Evolutionary conservation across 1,284 basidiomycete species (phyloP), one percentile per base, ranked within the genome.

Genomic region (Earliella scabrosa): DNA sequence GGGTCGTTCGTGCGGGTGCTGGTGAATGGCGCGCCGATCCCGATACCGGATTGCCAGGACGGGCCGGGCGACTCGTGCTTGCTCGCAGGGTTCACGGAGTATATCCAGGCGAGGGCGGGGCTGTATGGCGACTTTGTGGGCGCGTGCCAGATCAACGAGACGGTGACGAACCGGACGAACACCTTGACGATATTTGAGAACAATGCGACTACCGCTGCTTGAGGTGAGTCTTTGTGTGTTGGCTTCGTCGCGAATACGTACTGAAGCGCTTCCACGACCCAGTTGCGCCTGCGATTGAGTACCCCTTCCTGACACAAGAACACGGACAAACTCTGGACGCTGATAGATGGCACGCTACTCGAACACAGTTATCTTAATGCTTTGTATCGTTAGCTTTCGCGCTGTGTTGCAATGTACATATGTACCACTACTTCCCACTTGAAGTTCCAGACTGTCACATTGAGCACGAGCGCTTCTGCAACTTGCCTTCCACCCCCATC

Each of bases 31-130:
- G 54, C 56, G 16, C 61, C 61, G 31, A 63, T 63, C 23, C 61
- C 61, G 29, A 35, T 63, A 13, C 56, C 61, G 32, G 54, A 46
- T 7, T 65, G 64, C 52, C 57, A 61, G 53, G 52, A 52, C 41
- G 64, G 64, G 1, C 64, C 64, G n/a, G 62, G 60, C 2, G 55
- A 46, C 21, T 56, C 59, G 39, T 65, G 64, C 39, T 41, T 59
- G 40, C 41, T 65, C 6, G 58, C 43, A 2, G 41, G 24, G 8
- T 65, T 65, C 45, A 34, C 47, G 38, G 52, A 43, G 18, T 60
- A 50, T 13, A 44, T 60, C 16, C 31, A 45, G 39, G 21, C 32
- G 39, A 36, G 54, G 29, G 54, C 47, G 14, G 46, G 39, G 44
- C 18, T 38, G 36, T 63, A 61, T 24, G 61, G 62, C 14, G 51